Evolutionary conservation across 805 yeast species (phyloP), one percentile per base, ranked within the genome.

Genomic region (Metschnikowia aberdeeniae): DNA sequence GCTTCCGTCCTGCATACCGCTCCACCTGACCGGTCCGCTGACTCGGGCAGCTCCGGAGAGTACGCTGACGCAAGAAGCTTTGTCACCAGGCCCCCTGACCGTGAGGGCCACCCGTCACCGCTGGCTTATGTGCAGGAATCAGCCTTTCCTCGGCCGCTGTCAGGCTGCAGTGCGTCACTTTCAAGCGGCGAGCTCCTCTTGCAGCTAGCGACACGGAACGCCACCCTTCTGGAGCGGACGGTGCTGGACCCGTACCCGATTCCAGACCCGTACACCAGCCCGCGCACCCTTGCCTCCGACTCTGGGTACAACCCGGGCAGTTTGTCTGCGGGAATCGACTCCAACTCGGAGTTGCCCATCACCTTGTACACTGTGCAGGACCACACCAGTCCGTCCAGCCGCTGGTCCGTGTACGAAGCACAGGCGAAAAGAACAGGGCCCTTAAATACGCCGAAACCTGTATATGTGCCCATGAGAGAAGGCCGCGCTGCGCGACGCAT

Each of bases 331-430:
- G 67, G 64, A 1, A 30, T 62, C 6, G 67, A 63, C 45, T 54
- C 60, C 19, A 44, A 42, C 9, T 50, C 57, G 8, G 62, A 61
- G 31, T 52, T 64, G 34, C 68, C 68, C 13, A 51, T 61, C 11
- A 59, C 59, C 57, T 49, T 63, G 29, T 64, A 62, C 46, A 59
- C 61, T 28, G 68, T 63, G 24, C 67, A 62, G 10, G 66, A 64
- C 39, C 55, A 51, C 37, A 17, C 36, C 33, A 34, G 34, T 8
- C 34, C 44, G 4, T 22, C 35, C 9, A 31, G 24, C 9, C 34
- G 52, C 2, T 42, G 51, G 47, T 42, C 50, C 2, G 49, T 39
- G 22, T 40, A 48, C 17, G 51, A 49, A 13, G 36, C 30, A 5
- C 44, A 32, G 22, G 39, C 19, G 32, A 26, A 6, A 2, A 8